Base-by-base conservation (phyloP, 306 rosid species). In the Prunus mume region DNA sequence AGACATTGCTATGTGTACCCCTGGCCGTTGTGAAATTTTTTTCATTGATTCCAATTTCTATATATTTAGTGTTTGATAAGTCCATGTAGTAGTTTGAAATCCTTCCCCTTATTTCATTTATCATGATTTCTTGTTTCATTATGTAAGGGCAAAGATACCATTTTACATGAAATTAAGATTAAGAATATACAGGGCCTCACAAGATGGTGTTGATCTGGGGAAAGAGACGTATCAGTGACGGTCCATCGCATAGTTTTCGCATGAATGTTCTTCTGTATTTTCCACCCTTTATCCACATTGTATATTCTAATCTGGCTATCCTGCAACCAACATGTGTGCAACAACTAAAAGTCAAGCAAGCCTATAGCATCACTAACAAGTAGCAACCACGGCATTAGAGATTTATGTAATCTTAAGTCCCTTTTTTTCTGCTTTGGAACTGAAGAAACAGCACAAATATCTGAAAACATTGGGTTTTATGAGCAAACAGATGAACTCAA, bases 201-300 rank as follows among this genome's bases (percentile, higher is more conserved):
- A 81, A 94, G 97, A 85, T 85, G 77, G 61, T 68, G 68, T 76
- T 78, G 90, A 83, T 94, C 93, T 1, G 96, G 92, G 65, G 96
- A 94, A 74, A 94, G 93, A 84, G 97, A 89, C 18, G 97, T 89
- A 83, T 94, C 98, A 20, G 97, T 94, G 72, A 94, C 86, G 45
- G 98, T 91, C 98, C 98, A 94, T 47, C 92, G 83, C 87, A 94
- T 79, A 81, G 85, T 86, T 87, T 83, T 87, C 30, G 95, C 93
- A 72, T 85, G 87, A 81, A 94, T 87, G 85, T 90, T 86, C 86
- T 94, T 94, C 85, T 72, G 87, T 72, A 91, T 84, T 87, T 90
- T 90, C 97, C 98, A 94, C 74, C 84, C 93, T 72, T 65, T 82
- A 11, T 91, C 93, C 82, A 91, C 98, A 80, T 94, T 90, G 79